Base-by-base conservation (phyloP, 345 rosid genomes). In the Lepidium africanum region DNA sequence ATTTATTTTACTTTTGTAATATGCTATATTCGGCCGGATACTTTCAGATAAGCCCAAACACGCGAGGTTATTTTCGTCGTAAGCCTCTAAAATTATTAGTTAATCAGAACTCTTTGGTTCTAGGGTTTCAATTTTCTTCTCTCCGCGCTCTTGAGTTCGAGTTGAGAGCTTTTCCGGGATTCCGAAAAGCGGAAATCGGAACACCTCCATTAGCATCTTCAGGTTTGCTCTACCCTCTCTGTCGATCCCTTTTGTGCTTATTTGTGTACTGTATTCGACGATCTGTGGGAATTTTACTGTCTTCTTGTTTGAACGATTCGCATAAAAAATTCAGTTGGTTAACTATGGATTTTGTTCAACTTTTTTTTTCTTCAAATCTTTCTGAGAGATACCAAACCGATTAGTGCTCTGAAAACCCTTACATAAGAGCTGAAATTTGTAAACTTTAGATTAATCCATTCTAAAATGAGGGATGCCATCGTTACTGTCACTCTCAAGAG, bases 131-230 rank as follows among this genome's bases (percentile, higher is more conserved):
- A 7, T 51, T 45, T 30, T 19, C 57, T 60, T 35, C 52, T 51
- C 73, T 52, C 77, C 77, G 51, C 63, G 47, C 68, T 49, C 27
- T 11, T 38, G 23, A 25, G 63, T 64, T 52, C 43, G 45, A 71
- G 21, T 63, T 60, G 43, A 67, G 50, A 67, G 57, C 43, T 50
- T 50, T 17, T 66, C 54, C 54, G 17, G 49, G 77, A 58, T 11
- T 21, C 21, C 54, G 4, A 14, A 2, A 4, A 41, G 13, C 51
- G 16, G 39, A 21, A 70, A 30, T 14, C n/a, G 35, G 6, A 23
- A 51, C 7, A 51, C 23, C 63, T 55, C 30, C 59, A 35, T 37
- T 5, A 30, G 0, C 60, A 55, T 55, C 64, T 35, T 17, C 48
- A 75, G 78, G 78, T 75, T 19, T 6, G 11, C 17, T 46, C 50